Evolutionary conservation across 306 rosid species (phyloP).

Genomic region (Cucumis cinereus): DNA sequence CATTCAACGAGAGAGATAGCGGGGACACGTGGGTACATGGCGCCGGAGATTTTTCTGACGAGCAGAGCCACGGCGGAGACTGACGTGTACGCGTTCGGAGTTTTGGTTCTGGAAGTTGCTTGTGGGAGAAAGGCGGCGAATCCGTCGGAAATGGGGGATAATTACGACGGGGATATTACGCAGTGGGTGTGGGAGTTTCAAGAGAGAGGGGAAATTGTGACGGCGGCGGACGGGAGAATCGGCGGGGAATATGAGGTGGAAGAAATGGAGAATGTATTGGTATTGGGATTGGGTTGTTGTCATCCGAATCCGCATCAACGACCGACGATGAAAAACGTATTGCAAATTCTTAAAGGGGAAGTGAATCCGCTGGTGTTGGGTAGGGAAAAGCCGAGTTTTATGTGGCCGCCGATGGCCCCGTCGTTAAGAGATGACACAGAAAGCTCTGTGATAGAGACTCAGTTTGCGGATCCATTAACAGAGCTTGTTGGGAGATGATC

Average conservation of each 20-base stretch:
- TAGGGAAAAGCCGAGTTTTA: background rate
- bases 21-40: background rate
- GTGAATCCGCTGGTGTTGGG: background rate
- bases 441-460: background rate
- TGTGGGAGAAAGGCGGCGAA: conserved; percentile 3
- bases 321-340: conserved; percentile 2
- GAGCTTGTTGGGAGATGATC: conserved; percentile 2
- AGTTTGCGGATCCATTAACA: background rate
- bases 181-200: conserved; percentile 5
- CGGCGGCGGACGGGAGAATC: background rate
- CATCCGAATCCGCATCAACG: conserved; percentile 7
- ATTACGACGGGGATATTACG: background rate
- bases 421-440: background rate
- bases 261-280: background rate
- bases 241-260: background rate
- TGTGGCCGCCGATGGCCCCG: conserved; percentile 10
- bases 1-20: conserved; percentile 1
- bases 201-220: background rate
- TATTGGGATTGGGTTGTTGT: conserved; percentile 3
- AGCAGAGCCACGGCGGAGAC: background rate
- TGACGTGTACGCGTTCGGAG: background rate
- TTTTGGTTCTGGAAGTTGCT: background rate
- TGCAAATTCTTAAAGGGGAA: background rate
- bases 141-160: background rate
- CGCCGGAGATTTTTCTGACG: background rate